Evolutionary conservation across 257 asterid genomes (phyloP).

Genomic region (Fraxinus cuspidata): DNA sequence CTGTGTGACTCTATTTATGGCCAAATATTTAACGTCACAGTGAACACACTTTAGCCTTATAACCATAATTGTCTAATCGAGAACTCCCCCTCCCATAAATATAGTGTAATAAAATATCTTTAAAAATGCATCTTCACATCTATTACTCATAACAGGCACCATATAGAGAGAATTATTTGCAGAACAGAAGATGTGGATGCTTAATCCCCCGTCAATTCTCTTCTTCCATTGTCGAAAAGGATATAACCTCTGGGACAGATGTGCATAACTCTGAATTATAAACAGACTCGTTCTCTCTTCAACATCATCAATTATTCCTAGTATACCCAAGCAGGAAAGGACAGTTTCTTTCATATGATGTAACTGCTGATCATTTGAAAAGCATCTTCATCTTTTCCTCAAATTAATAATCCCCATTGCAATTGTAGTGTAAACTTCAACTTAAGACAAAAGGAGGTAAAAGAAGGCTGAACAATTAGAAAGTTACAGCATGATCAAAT

Average conservation of each 20-base stretch:
- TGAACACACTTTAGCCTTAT: background rate
- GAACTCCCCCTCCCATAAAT: background rate
- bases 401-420: constrained; percentile 12
- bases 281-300: constrained; percentile 2
- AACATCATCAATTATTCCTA: constrained; percentile 3
- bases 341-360: constrained; percentile 11
- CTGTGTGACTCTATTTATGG: constrained; percentile 18
- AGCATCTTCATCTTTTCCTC: constrained; percentile 9
- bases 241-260: background rate
- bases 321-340: constrained; percentile 15
- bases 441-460: background rate
- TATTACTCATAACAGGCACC: background rate
- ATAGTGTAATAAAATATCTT: background rate
- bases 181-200: background rate
- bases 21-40: background rate
- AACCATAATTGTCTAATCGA: background rate
- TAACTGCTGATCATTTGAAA: constrained; percentile 10
- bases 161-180: background rate
- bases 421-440: constrained; percentile 13
- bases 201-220: constrained; percentile 12
- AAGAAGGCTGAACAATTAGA: background rate
- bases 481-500: background rate
- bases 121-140: background rate
- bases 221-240: background rate
- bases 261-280: background rate